Evolutionary conservation across 2,329 filamentous ascomycete species (phyloP).

Genomic region (Cladosporium sp.): DNA sequence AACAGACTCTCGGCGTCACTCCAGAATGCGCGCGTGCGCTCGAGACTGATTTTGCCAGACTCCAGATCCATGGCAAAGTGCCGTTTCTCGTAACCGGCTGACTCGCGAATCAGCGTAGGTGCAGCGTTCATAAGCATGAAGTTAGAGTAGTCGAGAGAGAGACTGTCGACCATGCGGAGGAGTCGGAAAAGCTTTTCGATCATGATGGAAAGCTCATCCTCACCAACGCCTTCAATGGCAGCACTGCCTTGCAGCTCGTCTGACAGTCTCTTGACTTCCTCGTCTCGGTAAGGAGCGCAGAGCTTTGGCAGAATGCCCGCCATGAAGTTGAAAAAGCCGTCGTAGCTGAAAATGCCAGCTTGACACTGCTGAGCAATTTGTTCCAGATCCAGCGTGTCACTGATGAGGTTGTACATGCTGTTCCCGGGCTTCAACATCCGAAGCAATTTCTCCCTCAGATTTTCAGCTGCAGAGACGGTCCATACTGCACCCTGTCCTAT

Average conservation of each 20-base stretch:
- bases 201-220: slow-evolving; percentile 52
- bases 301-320: slow-evolving; percentile 68
- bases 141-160: slow-evolving; percentile 77
- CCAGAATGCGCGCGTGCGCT: slow-evolving; percentile 61
- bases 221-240: slow-evolving; percentile 15
- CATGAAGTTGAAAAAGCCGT: slow-evolving; percentile 73
- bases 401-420: slow-evolving; percentile 67
- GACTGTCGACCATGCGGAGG: slow-evolving; percentile 67
- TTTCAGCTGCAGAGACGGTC: slow-evolving; percentile 64
- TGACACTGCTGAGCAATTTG: slow-evolving; percentile 63
- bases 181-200: slow-evolving; percentile 71
- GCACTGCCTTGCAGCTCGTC: slow-evolving; percentile 43
- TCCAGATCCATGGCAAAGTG: slow-evolving; percentile 62
- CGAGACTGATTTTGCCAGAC: slow-evolving; percentile 48
- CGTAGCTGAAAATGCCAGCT: slow-evolving; percentile 70
- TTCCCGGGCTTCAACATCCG: slow-evolving; percentile 64
- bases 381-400: slow-evolving; percentile 68
- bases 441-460: slow-evolving; percentile 65
- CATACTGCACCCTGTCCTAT: slow-evolving; percentile 60
- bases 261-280: slow-evolving; percentile 62
- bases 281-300: slow-evolving; percentile 74
- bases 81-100: slow-evolving; percentile 67
- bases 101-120: slow-evolving; percentile 64
- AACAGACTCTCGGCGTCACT: slow-evolving; percentile 57
- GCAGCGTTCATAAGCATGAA: slow-evolving; percentile 68